These are phyloP conservation scores for Colletotrichum gloeosporioides DNA, from an alignment of 2,329 filamentous ascomycete species.

Conservation along the genomic window DNA sequence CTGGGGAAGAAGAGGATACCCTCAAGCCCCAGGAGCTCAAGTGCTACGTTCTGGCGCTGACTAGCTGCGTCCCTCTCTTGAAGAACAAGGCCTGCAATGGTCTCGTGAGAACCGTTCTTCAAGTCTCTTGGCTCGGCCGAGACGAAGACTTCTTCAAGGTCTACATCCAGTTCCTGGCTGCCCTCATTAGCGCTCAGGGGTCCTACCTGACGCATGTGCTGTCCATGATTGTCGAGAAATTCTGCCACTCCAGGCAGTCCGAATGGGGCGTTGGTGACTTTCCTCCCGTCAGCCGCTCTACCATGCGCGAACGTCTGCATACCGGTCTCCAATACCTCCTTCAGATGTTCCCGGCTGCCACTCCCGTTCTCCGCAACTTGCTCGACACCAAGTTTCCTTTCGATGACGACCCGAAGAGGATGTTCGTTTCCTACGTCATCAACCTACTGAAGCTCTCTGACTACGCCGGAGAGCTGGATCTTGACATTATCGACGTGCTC, in stretches of 20 bases:
- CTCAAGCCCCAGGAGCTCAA: slow-evolving; percentile 61
- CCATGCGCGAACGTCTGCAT: slow-evolving; percentile 78
- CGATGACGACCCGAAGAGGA: slow-evolving; percentile 75
- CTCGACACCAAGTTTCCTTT: slow-evolving; percentile 76
- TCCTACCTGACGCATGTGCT: slow-evolving; percentile 78
- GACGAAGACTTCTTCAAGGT: slow-evolving; percentile 70
- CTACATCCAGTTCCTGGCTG: slow-evolving; percentile 72
- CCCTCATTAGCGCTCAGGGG: slow-evolving; percentile 82
- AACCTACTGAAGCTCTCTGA: slow-evolving; percentile 80
- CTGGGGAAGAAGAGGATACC: slow-evolving; percentile 49
- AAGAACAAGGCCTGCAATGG: slow-evolving; percentile 63
- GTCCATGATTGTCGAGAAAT: slow-evolving; percentile 80
- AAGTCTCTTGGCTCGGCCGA: slow-evolving; percentile 68
- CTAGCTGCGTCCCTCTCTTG: slow-evolving; percentile 64
- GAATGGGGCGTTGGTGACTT: slow-evolving; percentile 57
- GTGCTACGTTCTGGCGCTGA: slow-evolving; percentile 67
- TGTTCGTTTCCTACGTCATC: slow-evolving; percentile 86
- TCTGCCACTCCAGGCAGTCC: slow-evolving; percentile 59
- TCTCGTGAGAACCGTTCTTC: slow-evolving; percentile 63
- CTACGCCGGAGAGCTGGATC: slow-evolving; percentile 79
- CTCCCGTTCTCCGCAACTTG: slow-evolving; percentile 70
- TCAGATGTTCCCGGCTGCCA: slow-evolving; percentile 80
- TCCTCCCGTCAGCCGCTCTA: slow-evolving; percentile 64
- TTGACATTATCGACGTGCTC: slow-evolving; percentile 82
- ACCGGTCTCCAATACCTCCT: slow-evolving; percentile 77